A percentile compares a stretch with the other conserved stretches of the same genome.
phyloP scores from a whole-genome alignment of 768 basidiomycete species.

The Tylopilus cervinicoccineus region DNA sequence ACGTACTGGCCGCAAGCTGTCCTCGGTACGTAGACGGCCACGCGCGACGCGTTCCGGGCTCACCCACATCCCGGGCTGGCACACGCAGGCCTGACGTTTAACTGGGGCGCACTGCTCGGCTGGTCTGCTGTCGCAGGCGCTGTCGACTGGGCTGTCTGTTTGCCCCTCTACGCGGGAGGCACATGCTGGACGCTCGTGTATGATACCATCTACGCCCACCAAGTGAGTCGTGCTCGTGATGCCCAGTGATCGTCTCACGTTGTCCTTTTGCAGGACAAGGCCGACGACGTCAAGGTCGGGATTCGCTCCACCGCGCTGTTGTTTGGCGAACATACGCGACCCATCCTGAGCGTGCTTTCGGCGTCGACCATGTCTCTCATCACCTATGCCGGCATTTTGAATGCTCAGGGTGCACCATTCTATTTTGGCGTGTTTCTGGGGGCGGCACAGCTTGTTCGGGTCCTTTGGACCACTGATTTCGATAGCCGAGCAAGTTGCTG shows the following conservation, averaged over 20 bases:
- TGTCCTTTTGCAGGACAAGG: constrained; percentile 70
- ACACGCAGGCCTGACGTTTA: constrained; percentile 79
- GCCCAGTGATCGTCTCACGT: neutral
- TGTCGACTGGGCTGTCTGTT: constrained; percentile 76
- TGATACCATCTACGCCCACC: constrained; percentile 97
- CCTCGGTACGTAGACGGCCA: constrained; percentile 54
- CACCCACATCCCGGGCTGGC: neutral
- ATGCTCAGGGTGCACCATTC: constrained; percentile 72
- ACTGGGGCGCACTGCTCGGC: constrained; percentile 95
- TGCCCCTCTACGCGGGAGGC: constrained; percentile 88
- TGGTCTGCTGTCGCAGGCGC: constrained; percentile 90
- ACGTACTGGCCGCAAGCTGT: constrained; percentile 98
- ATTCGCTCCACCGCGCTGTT: constrained; percentile 94
- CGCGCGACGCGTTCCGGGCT: neutral
- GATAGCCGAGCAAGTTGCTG: constrained; percentile 77
- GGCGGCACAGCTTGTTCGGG: constrained; percentile 70
- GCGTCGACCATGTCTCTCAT: constrained; percentile 69
- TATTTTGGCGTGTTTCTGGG: constrained; percentile 76
- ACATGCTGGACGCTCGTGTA: constrained; percentile 94
- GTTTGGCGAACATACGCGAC: constrained; percentile 73
- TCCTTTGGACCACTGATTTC: constrained; percentile 74
- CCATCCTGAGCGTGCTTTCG: constrained; percentile 73
- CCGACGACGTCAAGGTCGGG: constrained; percentile 80
- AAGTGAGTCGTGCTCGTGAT: constrained; percentile 44
- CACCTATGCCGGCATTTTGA: constrained; percentile 75